phyloP scores from a whole-genome alignment of 1,284 basidiomycete species.

The Microbotryum violaceum region DNA sequence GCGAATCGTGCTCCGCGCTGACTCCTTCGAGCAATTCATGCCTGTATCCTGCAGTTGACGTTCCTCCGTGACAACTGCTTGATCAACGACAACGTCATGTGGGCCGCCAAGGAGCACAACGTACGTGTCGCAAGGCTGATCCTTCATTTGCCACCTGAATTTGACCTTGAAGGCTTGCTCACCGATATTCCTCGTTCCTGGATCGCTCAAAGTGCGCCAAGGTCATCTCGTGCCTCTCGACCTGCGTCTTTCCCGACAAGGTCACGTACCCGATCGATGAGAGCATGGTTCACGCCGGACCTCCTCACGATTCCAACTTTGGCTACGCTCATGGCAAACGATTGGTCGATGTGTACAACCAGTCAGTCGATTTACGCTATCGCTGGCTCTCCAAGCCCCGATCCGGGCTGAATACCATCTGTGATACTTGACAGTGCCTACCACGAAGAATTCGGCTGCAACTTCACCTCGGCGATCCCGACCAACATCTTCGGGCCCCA shows the following conservation, averaged over 20 bases:
- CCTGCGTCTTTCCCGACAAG: slow-evolving; percentile 81
- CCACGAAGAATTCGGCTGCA: slow-evolving; percentile 79
- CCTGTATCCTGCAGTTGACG: slow-evolving; percentile 51
- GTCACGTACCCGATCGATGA: slow-evolving; percentile 76
- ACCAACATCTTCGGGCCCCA: slow-evolving; percentile 72
- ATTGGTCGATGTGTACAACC: slow-evolving; percentile 87
- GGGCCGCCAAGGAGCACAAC: slow-evolving; percentile 57
- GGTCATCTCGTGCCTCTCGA: slow-evolving; percentile 76
- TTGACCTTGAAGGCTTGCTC: neutral
- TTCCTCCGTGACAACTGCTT: slow-evolving; percentile 82
- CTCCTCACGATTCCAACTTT: slow-evolving; percentile 81
- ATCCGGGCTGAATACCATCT: neutral
- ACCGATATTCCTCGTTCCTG: neutral
- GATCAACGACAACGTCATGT: slow-evolving; percentile 83
- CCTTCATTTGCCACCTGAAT: neutral
- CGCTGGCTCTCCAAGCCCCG: neutral
- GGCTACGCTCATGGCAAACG: slow-evolving; percentile 87
- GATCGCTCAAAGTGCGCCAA: slow-evolving; percentile 48
- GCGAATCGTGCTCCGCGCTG: neutral
- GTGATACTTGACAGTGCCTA: slow-evolving; percentile 58
- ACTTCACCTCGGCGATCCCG: slow-evolving; percentile 85
- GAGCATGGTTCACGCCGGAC: slow-evolving; percentile 74
- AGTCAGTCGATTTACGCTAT: slow-evolving; percentile 46
- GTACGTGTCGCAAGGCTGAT: slow-evolving; percentile 19
- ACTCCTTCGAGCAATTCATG: neutral